Evolutionary conservation across 1,284 basidiomycete species (phyloP).

Genomic region (Ceratobasidium sp.): DNA sequence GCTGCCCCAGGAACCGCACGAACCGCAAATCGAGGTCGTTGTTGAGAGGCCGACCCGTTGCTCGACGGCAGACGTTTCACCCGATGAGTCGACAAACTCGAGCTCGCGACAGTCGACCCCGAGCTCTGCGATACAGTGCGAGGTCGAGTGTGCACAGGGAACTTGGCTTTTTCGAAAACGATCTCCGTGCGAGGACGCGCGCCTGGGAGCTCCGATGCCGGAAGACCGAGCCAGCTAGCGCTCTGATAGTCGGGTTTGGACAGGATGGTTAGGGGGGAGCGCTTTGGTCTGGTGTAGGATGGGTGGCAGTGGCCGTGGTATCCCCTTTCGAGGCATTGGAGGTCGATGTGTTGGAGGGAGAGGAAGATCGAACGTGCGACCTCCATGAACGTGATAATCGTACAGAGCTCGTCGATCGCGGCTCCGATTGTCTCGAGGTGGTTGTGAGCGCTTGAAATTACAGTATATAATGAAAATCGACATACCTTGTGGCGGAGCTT

Average conservation of each 20-base stretch:
- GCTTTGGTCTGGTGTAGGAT: not conserved
- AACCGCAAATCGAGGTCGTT: too few species aligned
- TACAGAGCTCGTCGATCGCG: not conserved
- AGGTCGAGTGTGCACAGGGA: not conserved
- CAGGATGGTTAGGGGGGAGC: not conserved
- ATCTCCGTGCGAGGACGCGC: not conserved
- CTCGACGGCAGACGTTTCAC: too few species aligned
- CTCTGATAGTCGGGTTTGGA: not conserved
- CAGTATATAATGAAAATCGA: not conserved
- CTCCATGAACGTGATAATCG: not conserved
- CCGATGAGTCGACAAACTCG: too few species aligned
- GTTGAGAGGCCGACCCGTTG: too few species aligned
- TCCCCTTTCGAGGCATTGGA: not conserved
- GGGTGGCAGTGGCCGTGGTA: constrained; percentile 7
- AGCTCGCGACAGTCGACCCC: too few species aligned
- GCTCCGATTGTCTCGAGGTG: not conserved
- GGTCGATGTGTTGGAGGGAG: not conserved
- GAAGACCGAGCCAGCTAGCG: not conserved
- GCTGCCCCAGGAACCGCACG: too few species aligned
- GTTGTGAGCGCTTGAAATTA: not conserved
- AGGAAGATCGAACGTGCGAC: not conserved
- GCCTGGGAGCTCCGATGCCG: not conserved
- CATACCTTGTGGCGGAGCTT: not conserved
- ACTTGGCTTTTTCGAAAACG: not conserved
- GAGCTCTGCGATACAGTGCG: not conserved